These are phyloP conservation scores for Vicia faba DNA, from an alignment of 306 rosid species.

Conservation along the genomic window DNA sequence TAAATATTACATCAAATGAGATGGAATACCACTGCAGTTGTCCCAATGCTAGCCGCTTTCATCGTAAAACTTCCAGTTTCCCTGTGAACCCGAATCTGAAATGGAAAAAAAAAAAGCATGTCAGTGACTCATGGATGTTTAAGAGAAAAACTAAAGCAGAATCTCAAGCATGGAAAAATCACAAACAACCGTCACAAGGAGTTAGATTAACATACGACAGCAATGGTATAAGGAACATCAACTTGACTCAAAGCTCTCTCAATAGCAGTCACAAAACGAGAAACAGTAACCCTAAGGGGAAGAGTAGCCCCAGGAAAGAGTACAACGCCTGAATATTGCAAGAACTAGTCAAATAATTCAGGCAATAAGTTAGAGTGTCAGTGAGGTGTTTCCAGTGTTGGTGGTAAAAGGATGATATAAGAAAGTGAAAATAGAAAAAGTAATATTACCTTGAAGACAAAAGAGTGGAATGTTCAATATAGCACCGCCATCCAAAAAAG, in stretches of 20 bases:
- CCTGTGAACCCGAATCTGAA: slow-evolving; percentile 64
- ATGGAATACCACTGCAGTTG: slow-evolving; percentile 81
- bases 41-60: slow-evolving; percentile 66
- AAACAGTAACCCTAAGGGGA: slow-evolving; percentile 74
- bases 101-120: slow-evolving; percentile 29
- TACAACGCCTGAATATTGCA: slow-evolving; percentile 79
- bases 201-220: slow-evolving; percentile 74
- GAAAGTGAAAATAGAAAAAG: not conserved
- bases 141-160: slow-evolving; percentile 22
- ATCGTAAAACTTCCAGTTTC: slow-evolving; percentile 44
- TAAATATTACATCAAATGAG: slow-evolving; percentile 22
- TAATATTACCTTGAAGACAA: slow-evolving; percentile 62
- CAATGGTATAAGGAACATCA: slow-evolving; percentile 75
- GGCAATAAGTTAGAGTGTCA: not conserved
- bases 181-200: slow-evolving; percentile 22
- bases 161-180: slow-evolving; percentile 25
- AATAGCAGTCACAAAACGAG: slow-evolving; percentile 66
- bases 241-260: slow-evolving; percentile 66
- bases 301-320: slow-evolving; percentile 90
- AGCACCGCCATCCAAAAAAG: slow-evolving; percentile 84
- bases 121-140: slow-evolving; percentile 1
- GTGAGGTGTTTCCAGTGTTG: too few relatives aligned
- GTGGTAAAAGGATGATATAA: not conserved
- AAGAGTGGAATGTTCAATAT: slow-evolving; percentile 70
- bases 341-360: slow-evolving; percentile 27